A percentile compares a stretch with the other conserved stretches of the same genome.
Conservation (phyloP, 768 basidiomycete genomes). For the Leccinum aurantiacum region DNA sequence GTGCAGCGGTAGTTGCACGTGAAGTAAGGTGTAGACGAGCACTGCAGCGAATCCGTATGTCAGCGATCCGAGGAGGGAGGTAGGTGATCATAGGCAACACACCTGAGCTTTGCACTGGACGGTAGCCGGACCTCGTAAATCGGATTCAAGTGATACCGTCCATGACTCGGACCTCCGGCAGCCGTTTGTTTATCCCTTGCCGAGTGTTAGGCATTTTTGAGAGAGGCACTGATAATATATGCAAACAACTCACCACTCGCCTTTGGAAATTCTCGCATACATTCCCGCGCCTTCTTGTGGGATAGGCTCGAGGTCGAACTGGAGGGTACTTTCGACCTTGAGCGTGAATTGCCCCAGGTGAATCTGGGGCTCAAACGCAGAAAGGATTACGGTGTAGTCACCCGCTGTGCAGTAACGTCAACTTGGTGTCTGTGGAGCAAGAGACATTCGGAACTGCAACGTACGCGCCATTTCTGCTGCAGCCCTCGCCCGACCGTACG, state of each 20-base stretch:
- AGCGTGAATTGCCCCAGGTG: conserved; percentile 68
- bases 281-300: conserved; percentile 90
- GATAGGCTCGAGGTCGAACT: conserved; percentile 63
- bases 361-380: conserved; percentile 71
- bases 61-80: conserved; percentile 18
- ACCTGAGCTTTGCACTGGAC: conserved; percentile 58
- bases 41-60: conserved; percentile 36
- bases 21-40: conserved; percentile 65
- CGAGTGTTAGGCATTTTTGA: not conserved
- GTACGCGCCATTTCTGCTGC: conserved; percentile 55
- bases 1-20: conserved; percentile 41
- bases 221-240: not conserved
- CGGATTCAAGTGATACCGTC: conserved; percentile 68
- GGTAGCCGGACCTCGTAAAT: conserved; percentile 60
- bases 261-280: conserved; percentile 69
- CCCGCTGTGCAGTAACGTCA: conserved; percentile 41
- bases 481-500: conserved; percentile 67
- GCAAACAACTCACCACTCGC: conserved; percentile 62
- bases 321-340: conserved; percentile 57
- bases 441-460: conserved; percentile 9
- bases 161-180: conserved; percentile 66
- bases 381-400: conserved; percentile 80
- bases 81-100: conserved; percentile 28
- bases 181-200: conserved; percentile 58
- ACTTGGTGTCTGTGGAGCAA: not conserved